Base-by-base conservation (phyloP, 1,284 basidiomycete species). In the Trichosporon faecale region DNA sequence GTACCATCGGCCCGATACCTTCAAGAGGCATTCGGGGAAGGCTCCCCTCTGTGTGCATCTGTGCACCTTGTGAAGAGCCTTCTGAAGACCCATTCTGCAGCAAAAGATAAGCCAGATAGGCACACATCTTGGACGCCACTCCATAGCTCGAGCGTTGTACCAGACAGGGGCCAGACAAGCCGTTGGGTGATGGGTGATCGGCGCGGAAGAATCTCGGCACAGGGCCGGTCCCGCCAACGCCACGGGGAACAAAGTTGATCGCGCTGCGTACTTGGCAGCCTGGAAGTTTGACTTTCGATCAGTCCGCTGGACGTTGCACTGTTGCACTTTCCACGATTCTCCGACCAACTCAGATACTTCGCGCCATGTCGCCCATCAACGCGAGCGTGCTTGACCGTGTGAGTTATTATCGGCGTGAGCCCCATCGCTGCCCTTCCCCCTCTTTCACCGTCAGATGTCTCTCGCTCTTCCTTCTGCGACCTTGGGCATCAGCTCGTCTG, bases 321-420 rank as follows among this genome's bases (percentile, higher is more conserved):
- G 33, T 9, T 33, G 33, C 40, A n/a, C 40, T 57, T 61, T 33
- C 33, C 57, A 61, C 12, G 21, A 61, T 61, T 33, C 27, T 33
- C 16, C 57, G 57, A 29, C 57, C 57, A 18, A 61, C 57, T 6
- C 29, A 31, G 18, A 33, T 61, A 14, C 57, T 61, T 9, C 57
- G 57, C 57, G 57, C 57, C 57, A 61, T 61, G 57, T 61, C 57
- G 57, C 57, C 57, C 29, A 61, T 61, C 14, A 61, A 61, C 29
- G 27, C 57, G 27, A 61, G 57, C 57, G 57, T 61, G 57, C 57
- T 61, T 31, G 57, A 61, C 57, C 57, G 57, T 1, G 57, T 61
- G 27, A 61, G 57, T 61, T n/a, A n/a, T n/a, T n/a, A n/a, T n/a
- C n/a, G n/a, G n/a, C n/a, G n/a, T n/a, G n/a, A n/a, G n/a, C n/a